A percentile compares a stretch with the other conserved stretches of the same genome.
Conservation (phyloP, 352 stramenopile species). For the Phytophthora aleatoria region DNA sequence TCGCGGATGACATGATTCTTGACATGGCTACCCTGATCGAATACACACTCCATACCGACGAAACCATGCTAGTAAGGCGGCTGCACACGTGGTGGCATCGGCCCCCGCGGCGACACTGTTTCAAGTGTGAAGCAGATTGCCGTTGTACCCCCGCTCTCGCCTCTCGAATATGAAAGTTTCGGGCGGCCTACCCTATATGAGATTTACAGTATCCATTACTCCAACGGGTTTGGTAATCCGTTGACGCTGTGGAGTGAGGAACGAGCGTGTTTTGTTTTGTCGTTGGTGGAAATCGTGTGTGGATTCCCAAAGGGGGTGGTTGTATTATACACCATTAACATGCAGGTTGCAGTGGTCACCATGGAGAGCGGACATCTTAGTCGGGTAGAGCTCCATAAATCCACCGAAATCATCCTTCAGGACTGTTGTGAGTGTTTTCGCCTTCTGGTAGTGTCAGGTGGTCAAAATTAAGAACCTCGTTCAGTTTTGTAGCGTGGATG, state of each 20-base stretch:
- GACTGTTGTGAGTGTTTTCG: conserved; percentile 2
- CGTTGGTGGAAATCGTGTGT: no score
- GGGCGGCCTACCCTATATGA: no score
- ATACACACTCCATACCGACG: not conserved
- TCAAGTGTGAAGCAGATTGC: no score
- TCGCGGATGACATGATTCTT: not conserved
- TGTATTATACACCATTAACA: no score
- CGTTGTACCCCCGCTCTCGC: no score
- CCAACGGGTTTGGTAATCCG: no score
- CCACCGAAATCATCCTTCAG: conserved; percentile 10
- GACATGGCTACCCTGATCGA: not conserved
- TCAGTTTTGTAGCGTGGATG: conserved; percentile 37
- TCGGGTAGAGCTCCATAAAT: not conserved
- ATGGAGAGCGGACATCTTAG: not conserved
- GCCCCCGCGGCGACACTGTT: not conserved
- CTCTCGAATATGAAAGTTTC: no score
- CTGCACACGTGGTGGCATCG: not conserved
- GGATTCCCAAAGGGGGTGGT: no score
- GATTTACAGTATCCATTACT: no score
- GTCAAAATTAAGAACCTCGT: conserved; percentile 46
- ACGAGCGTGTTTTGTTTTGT: no score
- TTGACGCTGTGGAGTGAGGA: no score
- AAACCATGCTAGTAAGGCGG: not conserved
- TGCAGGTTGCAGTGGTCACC: no score
- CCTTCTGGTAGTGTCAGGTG: conserved; percentile 27